A percentile compares a stretch with the other conserved stretches of the same genome.
Evolutionary conservation across 352 stramenopile genomes (phyloP).

Genomic region (Phytophthora boehmeriae): DNA sequence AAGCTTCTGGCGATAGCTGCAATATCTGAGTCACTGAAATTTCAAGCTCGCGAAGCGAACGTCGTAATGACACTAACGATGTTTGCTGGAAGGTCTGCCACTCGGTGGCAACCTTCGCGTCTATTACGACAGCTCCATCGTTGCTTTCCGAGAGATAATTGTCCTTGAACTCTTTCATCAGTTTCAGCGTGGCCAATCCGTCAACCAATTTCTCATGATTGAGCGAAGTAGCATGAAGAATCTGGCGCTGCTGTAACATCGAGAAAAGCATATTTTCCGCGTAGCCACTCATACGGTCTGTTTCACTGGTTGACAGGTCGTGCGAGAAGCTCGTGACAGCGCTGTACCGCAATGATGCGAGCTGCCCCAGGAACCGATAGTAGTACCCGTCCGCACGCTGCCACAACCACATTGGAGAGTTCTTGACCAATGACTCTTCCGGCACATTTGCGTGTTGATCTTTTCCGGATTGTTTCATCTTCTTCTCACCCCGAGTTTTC

Average conservation of each 20-base stretch:
- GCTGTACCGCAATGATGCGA: slow-evolving; percentile 80
- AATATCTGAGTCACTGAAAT: slow-evolving; percentile 66
- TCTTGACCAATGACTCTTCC: slow-evolving; percentile 38
- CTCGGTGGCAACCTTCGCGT: slow-evolving; percentile 40
- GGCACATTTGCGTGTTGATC: slow-evolving; percentile 5
- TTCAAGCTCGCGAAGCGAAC: slow-evolving; percentile 69
- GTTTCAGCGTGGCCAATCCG: slow-evolving; percentile 53
- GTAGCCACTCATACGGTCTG: slow-evolving; percentile 89
- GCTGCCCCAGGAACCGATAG: slow-evolving; percentile 86
- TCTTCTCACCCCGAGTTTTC: slow-evolving; percentile 39
- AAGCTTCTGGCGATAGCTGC: slow-evolving; percentile 28
- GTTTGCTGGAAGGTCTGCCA: slow-evolving; percentile 66
- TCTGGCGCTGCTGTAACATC: slow-evolving; percentile 88
- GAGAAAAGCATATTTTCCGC: slow-evolving; percentile 90
- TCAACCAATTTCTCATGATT: slow-evolving; percentile 77
- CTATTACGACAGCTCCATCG: slow-evolving; percentile 6
- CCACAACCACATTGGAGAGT: slow-evolving; percentile 83
- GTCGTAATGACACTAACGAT: slow-evolving; percentile 46
- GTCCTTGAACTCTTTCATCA: slow-evolving; percentile 50
- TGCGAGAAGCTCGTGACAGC: slow-evolving; percentile 84
- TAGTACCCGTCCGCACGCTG: slow-evolving; percentile 89
- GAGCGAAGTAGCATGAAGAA: slow-evolving; percentile 68
- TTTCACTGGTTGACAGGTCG: slow-evolving; percentile 83
- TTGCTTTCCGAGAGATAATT: slow-evolving; percentile 28
- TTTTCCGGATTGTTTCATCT: slow-evolving; percentile 20